Evolutionary conservation across 768 basidiomycete species (phyloP), one percentile per base, ranked within the genome.

Genomic region (Russula abietina): DNA sequence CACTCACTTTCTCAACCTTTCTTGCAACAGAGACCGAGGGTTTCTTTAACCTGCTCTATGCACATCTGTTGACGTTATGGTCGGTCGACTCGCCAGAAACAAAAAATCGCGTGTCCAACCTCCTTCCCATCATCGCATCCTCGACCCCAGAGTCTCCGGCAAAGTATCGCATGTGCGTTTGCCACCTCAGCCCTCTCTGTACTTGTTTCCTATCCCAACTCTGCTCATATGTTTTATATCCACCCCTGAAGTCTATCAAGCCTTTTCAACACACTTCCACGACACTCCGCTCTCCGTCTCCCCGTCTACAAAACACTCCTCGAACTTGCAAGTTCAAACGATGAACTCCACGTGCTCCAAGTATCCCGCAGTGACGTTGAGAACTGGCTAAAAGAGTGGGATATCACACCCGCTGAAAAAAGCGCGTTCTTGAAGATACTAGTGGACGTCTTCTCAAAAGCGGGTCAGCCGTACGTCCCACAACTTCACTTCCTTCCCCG

Each of bases 1-100:
- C 54, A 1, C n/a, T 49, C 12, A 24, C 69, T 6, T 6, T 52
- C 38, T 62, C 39, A 46, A 0, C 12, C 69, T 45, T 33, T 24
- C 33, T 58, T 36, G 24, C 45, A 8, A 26, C 71, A 89, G 88
- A 93, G 75, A 84, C 85, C 65, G 90, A 93, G 75, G 91, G 91
- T 22, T 93, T 92, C 73, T 93, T 91, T 79, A 92, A 92, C 73
- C 79, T 93, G 38, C 71, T 93, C 48, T 87, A 83, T 69, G 81
- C 90, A 3, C 89, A 92, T 75, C 70, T 91, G 43, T 80, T 89
- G 66, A 73, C 80, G 11, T 75, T 89, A 28, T 86, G 83, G 74
- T 73, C 83, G 8, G 64, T 75, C 52, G 79, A 83, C 60, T 80
- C 84, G 6, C 71, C 81, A 19, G 84, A 87, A 72, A 78, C 77